phyloP scores from a whole-genome alignment of 2,329 filamentous ascomycete genomes.

The Fusarium torreyae region DNA sequence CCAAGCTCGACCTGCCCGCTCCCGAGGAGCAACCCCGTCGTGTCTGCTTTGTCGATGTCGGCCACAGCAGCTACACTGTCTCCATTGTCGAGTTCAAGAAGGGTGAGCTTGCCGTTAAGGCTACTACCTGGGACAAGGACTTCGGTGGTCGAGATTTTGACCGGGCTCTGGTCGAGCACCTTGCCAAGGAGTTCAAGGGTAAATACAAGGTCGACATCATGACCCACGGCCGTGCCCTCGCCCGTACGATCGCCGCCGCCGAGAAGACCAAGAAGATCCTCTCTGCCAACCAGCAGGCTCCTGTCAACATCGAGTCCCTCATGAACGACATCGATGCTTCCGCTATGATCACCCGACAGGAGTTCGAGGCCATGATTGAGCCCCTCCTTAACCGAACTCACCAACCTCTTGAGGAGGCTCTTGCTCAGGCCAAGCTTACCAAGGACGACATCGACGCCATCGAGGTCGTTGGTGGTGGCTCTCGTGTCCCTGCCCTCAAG shows the following conservation, averaged over 20 bases:
- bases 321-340: conserved; percentile 98
- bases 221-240: conserved; percentile 88
- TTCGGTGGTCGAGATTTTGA: conserved; percentile 99
- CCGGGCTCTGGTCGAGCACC: conserved; percentile 93
- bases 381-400: conserved; percentile 83
- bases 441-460: conserved; percentile 93
- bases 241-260: conserved; percentile 87
- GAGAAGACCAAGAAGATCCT: conserved; percentile 99
- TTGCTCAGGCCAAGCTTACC: conserved; percentile 93
- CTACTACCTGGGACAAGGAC: conserved; percentile 93
- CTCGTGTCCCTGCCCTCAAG: conserved; percentile 94
- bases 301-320: conserved; percentile 96
- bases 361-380: conserved; percentile 91
- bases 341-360: conserved; percentile 91
- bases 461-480: conserved; percentile 95
- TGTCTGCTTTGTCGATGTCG: conserved; percentile 94
- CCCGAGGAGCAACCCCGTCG: conserved; percentile 93
- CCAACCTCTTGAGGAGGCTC: conserved; percentile 86
- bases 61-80: conserved; percentile 95
- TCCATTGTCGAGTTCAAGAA: conserved; percentile 97
- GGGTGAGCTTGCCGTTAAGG: conserved; percentile 94
- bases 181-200: conserved; percentile 95
- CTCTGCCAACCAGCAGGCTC: conserved; percentile 92
- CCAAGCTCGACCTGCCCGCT: conserved; percentile 91
- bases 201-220: conserved; percentile 98